Base-by-base conservation (phyloP, 1,284 basidiomycete species). In the Tilletia indica region DNA sequence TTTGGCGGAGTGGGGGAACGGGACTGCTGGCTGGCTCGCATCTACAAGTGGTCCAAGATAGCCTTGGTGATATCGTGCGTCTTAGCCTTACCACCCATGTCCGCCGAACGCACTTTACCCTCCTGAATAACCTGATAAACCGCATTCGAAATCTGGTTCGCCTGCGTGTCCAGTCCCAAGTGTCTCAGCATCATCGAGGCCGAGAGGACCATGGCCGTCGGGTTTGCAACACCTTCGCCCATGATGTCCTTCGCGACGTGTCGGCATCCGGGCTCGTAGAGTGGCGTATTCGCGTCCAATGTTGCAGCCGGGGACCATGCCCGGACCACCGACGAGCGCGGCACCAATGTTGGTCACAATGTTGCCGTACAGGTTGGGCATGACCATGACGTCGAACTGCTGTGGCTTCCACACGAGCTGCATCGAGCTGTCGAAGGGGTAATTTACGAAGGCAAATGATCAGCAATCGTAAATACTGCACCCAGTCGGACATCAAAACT, bases 311-410 rank as follows among this genome's bases (percentile, higher is more conserved):
- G 96, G 96, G 36, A 99, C 96, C 80, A 97, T 91, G 85, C 96
- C 96, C 58, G 97, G 96, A 69, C 96, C 96, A 85, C 96, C 96
- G 74, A 99, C 96, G 42, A 99, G 91, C 36, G 95, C 97, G 75
- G 97, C 95, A 81, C 96, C 96, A 75, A 99, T 98, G 88, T 99
- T 98, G 77, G 93, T 94, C 74, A 97, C 93, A 80, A 99, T 98
- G 83, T 94, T 95, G 75, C 96, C 96, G 86, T 98, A 98, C 74
- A 87, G 82, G 85, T 95, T 95, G 72, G 93, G 94, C 94, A 97
- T 97, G 84, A 97, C 95, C 94, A 99, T 97, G 74, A 98, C 96
- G 84, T 98, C 96, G 83, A 98, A 99, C 86, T 99, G 97, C 81
- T 89, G 88, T 39, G 96, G 96, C 81, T 91, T 92, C 63, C 93